Base-by-base conservation (phyloP, 352 stramenopile genomes). In the Phytophthora tubulina region DNA sequence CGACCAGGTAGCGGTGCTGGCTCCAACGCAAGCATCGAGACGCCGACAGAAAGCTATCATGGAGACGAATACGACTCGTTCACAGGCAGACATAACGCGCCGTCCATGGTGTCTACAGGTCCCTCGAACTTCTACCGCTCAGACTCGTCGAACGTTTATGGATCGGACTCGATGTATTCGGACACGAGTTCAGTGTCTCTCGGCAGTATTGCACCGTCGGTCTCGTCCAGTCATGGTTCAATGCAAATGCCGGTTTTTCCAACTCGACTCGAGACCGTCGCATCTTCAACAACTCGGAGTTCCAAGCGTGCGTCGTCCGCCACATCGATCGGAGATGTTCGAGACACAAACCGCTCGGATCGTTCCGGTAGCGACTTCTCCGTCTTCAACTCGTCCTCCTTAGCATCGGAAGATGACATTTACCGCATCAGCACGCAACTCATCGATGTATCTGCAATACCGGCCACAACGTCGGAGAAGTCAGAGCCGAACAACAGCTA, bases 361-460 rank as follows among this genome's bases (percentile, higher is more conserved):
- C 70, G 75, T 3, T 77, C 70, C 6, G 77, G 75, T 50, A 78
- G 73, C 53, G 67, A 73, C 21, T 88, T 83, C 59, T 84, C 76
- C 6, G 68, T 84, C 10, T 85, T 77, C 57, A 75, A 84, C 46
- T 31, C 64, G 54, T 79, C 76, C 30, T 70, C 70, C 17, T 52
- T 60, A 27, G 52, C 38, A 27, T 72, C 41, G 32, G 52, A 70
- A 42, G 42, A 59, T 1, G 46, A 60, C 14, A 55, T 57, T 9
- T 75, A 75, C 49, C 57, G 70, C 17, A 62, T 75, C n/a, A 72
- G 66, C 49, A 79, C 63, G 32, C 72, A 75, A 41, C 21, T 75
- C 3, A 48, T 72, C 39, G 73, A 76, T 56, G 73, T 72, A 42
- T 60, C 76, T 17, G 58, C 45, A 10, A 42, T 74, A 21, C 54